Evolutionary conservation across 192 early-diverging fungal species (phyloP), one percentile per base, ranked within the genome.

Genomic region (Gaertneriomyces semiglobifer): DNA sequence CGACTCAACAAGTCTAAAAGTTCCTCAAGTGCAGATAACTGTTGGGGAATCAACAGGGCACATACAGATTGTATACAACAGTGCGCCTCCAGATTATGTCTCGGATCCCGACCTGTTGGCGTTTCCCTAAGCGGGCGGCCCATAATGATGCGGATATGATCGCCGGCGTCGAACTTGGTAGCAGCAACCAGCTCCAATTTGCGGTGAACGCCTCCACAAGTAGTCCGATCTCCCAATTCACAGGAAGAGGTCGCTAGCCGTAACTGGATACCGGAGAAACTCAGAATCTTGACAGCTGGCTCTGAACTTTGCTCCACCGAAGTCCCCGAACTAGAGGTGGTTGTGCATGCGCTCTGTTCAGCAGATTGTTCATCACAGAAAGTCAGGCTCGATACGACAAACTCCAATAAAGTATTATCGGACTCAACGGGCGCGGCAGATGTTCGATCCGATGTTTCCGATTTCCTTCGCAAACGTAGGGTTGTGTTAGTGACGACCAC

Each of bases 401-500:
- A 74, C 12, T 82, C 82, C 14, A 88, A 18, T 60, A 69, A 75
- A 64, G 86, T 85, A n/a, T 83, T 72, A 47, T 65, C 44, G 10
- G 39, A 58, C 16, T 55, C 73, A n/a, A 20, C 25, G 11, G 33
- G n/a, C 48, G 46, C 12, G 14, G 8, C 14, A 14, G 18, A 44
- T 4, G 53, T 50, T 0, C 7, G 54, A 59, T 44, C 19, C 18
- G 39, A 51, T n/a, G 18, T 40, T 44, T 41, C 16, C 7, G 84
- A 86, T 53, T 67, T 67, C 53, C 84, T 83, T 40, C 61, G 61
- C 25, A 89, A 55, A 38, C 80, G 69, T 19, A 89, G 62, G 33
- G 58, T 58, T 2, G 80, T 85, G 53, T 86, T 77, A 20, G 68
- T 79, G 53, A 89, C 80, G 4, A 84, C 80, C 14, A 95, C 77